Evolutionary conservation across 768 basidiomycete species (phyloP), one percentile per base, ranked within the genome.

Genomic region (Tulasnella sp.): DNA sequence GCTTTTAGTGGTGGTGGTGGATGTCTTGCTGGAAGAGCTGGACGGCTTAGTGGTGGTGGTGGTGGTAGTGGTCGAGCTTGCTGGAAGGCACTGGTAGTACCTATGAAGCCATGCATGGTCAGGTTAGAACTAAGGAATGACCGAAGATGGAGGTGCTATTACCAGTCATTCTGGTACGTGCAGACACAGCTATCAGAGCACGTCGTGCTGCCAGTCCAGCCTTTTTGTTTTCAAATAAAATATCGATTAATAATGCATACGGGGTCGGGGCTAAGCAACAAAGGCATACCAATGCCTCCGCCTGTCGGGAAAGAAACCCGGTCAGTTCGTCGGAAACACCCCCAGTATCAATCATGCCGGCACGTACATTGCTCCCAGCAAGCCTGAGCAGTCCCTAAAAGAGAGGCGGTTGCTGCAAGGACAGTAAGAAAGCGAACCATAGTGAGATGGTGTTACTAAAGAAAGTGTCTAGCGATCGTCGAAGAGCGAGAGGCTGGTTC

Each of bases 161-260:
- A 21, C 39, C 14, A 76, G 1, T 39, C 42, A 16, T 40, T 34
- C 74, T 12, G 52, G 77, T 73, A 31, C 7, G 31, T 75, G 56
- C 62, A 48, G 14, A 77, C 81, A 76, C 81, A 88, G 86, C 87
- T 87, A 36, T 86, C 78, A 72, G 85, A 85, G 72, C 89, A 89
- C 14, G 85, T 85, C 6, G 87, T 88, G 34, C 85, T 36, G 62
- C 88, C 88, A 10, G 86, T 85, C 68, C 68, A 78, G 12, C 34
- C 77, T 78, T 44, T 14, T 34, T 76, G 18, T 39, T 24, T 21
- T 86, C 85, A 42, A 42, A 18, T 24, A n/a, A 42, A 16, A 36
- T 44, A 7, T 39, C 9, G 12, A 46, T 34, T 3, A 34, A 7
- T 74, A 24, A 52, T 42, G 8, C 19, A 21, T 27, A 6, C 38